Evolutionary conservation across 2,329 filamentous ascomycete genomes (phyloP), one percentile per base, ranked within the genome.

Genomic region (Teratosphaeria pseudoeucalypti): DNA sequence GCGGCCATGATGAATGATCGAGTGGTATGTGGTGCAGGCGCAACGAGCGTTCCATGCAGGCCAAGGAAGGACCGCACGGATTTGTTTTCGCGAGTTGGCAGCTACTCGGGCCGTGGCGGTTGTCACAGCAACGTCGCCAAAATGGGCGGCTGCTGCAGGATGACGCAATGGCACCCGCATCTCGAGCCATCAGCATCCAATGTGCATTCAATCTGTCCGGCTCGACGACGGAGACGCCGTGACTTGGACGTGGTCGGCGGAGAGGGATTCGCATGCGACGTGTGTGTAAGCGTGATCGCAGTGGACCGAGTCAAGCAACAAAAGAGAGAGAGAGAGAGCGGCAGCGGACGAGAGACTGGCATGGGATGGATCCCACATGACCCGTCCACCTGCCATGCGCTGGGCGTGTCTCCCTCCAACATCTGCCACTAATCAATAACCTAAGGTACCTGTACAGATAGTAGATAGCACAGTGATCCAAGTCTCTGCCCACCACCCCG

Each of bases 401-500:
- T 53, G 47, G 58, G 57, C 60, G 62, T 57, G 58, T 62, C 29
- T 49, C 53, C 58, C 55, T 59, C 34, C 59, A 58, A 16, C 57
- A 49, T 56, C 57, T 58, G 56, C 23, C 23, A 23, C 2, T 23
- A 23, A 23, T 23, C 23, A 23, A 23, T 23, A 23, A 23, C 23
- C 23, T 23, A 23, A 23, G 23, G 23, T 2, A 23, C 23, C 23
- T 23, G 23, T 23, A 23, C 23, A 2, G 23, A 23, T 23, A 23
- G 23, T 2, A 23, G 23, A 23, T 23, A 23, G 23, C 23, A 23
- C 23, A 23, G 23, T 12, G 37, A 39, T 16, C 37, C 11, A 16
- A 12, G 37, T 4, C 11, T 16, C 37, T 16, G 37, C 56, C 37
- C 6, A 39, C 6, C 23, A 23, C 23, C 23, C 11, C 16, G 37